Conservation (phyloP, 257 asterid species). For the Solanum chmielewskii region DNA sequence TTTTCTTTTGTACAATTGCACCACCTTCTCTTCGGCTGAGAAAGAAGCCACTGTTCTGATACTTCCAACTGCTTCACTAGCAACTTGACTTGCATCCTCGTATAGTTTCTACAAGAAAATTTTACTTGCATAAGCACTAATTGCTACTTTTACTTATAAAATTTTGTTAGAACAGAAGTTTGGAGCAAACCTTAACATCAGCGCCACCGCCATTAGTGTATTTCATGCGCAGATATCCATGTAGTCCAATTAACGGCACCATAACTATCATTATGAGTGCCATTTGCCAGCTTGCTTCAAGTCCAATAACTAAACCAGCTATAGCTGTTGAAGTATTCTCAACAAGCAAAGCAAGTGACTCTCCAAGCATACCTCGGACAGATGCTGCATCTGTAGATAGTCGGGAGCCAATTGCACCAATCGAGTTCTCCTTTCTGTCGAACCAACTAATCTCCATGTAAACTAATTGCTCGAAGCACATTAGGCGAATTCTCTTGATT, state of each 20-base stretch:
- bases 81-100: constrained; percentile 85
- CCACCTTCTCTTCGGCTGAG: constrained; percentile 81
- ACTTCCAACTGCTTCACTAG: constrained; percentile 77
- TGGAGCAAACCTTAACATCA: constrained; percentile 61
- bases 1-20: constrained; percentile 52
- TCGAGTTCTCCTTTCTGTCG: neutral
- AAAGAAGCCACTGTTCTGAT: constrained; percentile 85
- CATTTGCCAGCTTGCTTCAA: constrained; percentile 66
- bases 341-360: constrained; percentile 76
- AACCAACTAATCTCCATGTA: constrained; percentile 29
- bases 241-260: constrained; percentile 55
- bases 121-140: neutral
- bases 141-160: constrained; percentile 10
- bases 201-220: constrained; percentile 67
- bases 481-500: constrained; percentile 17
- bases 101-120: constrained; percentile 43
- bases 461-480: constrained; percentile 76
- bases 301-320: constrained; percentile 61
- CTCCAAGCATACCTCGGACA: constrained; percentile 76
- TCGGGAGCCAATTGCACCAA: constrained; percentile 14
- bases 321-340: constrained; percentile 58
- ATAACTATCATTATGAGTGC: constrained; percentile 56
- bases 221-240: constrained; percentile 53
- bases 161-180: constrained; percentile 18
- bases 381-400: constrained; percentile 39